Conservation (phyloP, 495 filamentous ascomycete species). For the Xylaria bambusicola region DNA sequence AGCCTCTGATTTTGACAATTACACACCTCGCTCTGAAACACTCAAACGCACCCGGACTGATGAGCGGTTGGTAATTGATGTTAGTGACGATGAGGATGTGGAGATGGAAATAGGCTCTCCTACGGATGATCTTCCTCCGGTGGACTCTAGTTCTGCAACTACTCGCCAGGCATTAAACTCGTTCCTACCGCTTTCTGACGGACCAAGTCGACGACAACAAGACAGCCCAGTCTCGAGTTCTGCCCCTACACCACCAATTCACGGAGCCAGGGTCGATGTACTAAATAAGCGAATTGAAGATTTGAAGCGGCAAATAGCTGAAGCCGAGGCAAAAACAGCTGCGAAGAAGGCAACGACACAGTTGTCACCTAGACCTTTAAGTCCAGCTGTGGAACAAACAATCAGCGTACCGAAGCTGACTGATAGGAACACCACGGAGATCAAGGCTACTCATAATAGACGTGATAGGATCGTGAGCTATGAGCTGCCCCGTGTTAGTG, state of each 20-base stretch:
- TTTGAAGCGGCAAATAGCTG: conserved; percentile 74
- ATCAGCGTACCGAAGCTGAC: conserved; percentile 24
- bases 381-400: conserved; percentile 25
- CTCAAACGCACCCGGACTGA: conserved; percentile 61
- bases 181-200: conserved; percentile 49
- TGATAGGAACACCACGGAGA: conserved; percentile 8
- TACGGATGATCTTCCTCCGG: conserved; percentile 34
- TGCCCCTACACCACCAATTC: conserved; percentile 39
- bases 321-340: conserved; percentile 66
- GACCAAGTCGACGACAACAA: conserved; percentile 36
- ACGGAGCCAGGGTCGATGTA: conserved; percentile 52
- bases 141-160: conserved; percentile 23
- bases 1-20: conserved; percentile 76
- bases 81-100: conserved; percentile 60
- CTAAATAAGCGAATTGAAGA: conserved; percentile 72
- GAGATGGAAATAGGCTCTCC: conserved; percentile 55
- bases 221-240: conserved; percentile 40
- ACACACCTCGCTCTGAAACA: conserved; percentile 44
- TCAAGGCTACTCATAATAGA: conserved; percentile 41
- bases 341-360: conserved; percentile 36
- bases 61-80: conserved; percentile 70
- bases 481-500: conserved; percentile 60
- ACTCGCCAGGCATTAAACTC: conserved; percentile 38
- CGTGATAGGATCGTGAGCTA: conserved; percentile 57
- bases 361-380: conserved; percentile 24